Conservation (phyloP, 2,329 filamentous ascomycete genomes). For the Penicillium sp. region DNA sequence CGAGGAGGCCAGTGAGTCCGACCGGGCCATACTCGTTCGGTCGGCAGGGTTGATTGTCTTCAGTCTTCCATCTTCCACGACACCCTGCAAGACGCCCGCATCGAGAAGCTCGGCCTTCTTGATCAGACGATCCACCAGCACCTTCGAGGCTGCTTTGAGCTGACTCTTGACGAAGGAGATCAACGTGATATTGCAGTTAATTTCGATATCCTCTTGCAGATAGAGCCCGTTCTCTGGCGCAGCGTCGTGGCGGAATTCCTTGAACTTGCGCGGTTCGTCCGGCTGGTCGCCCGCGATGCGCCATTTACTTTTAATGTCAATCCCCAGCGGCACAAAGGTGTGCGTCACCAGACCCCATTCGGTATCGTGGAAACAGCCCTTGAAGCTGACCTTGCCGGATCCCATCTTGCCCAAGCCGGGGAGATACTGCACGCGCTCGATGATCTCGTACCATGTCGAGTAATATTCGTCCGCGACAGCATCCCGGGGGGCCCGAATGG, state of each 20-base stretch:
- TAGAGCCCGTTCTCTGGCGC: conserved; percentile 71
- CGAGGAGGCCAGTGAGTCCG: not conserved
- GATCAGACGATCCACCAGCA: conserved; percentile 67
- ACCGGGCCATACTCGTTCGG: conserved; percentile 6
- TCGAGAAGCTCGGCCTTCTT: conserved; percentile 51
- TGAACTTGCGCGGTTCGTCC: conserved; percentile 65
- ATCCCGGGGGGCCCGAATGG: conserved; percentile 66
- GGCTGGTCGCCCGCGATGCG: conserved; percentile 70
- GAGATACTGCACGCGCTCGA: conserved; percentile 74
- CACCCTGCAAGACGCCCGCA: conserved; percentile 21
- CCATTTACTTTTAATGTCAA: conserved; percentile 80
- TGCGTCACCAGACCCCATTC: conserved; percentile 76
- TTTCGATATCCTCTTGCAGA: conserved; percentile 80
- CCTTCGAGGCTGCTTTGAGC: conserved; percentile 71
- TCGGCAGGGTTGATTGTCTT: conserved; percentile 24
- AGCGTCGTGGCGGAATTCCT: conserved; percentile 57
- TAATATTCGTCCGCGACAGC: conserved; percentile 70
- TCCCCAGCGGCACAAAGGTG: conserved; percentile 76
- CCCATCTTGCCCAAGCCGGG: conserved; percentile 60
- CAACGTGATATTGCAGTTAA: conserved; percentile 78
- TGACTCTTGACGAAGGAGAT: conserved; percentile 78
- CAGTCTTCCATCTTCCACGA: conserved; percentile 22
- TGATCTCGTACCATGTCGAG: conserved; percentile 76
- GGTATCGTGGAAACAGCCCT: conserved; percentile 76
- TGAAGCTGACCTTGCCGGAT: conserved; percentile 72